A percentile compares a stretch with the other conserved stretches of the same genome.
These are phyloP conservation scores for Metarhizium anisopliae DNA, from an alignment of 2,329 filamentous ascomycete species.

Conservation along the genomic window DNA sequence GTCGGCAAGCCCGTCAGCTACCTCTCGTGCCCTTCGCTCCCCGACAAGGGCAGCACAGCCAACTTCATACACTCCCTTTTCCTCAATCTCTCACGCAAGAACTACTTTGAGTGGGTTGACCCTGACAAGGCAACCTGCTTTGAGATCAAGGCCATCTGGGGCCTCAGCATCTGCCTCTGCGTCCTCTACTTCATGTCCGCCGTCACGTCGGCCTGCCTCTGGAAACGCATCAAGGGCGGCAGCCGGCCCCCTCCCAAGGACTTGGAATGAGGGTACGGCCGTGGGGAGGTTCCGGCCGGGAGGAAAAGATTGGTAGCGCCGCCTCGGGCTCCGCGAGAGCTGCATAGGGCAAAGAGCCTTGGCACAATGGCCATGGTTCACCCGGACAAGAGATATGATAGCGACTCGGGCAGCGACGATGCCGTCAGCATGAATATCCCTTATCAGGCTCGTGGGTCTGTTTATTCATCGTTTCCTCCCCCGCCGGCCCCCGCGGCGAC, in stretches of 20 bases:
- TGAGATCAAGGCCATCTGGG: conserved; percentile 84
- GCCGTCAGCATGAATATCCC: conserved; percentile 17
- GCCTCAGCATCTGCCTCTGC: conserved; percentile 69
- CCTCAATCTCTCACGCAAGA: conserved; percentile 26
- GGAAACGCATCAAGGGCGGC: conserved; percentile 45
- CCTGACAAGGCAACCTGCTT: conserved; percentile 59
- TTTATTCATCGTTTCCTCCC: conserved; percentile 20
- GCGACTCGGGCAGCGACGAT: conserved; percentile 21
- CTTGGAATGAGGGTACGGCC: conserved; percentile 41
- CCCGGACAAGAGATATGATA: conserved; percentile 21
- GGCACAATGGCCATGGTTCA: conserved; percentile 28
- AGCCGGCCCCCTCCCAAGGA: conserved; percentile 32
- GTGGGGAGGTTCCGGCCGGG: conserved; percentile 24
- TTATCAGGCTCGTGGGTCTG: conserved; percentile 4
- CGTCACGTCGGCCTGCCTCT: conserved; percentile 50
- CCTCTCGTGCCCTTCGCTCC: conserved; percentile 57
- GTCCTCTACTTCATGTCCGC: conserved; percentile 59
- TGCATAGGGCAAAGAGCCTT: conserved; percentile 22
- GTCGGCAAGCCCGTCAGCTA: conserved; percentile 75
- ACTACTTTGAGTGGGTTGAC: conserved; percentile 36
- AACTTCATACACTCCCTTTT: conserved; percentile 35
- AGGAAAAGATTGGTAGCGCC: neutral
- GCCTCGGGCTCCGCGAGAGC: conserved; percentile 10
- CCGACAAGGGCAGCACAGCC: conserved; percentile 30
- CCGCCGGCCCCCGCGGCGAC: conserved; percentile 26